Evolutionary conservation across 768 basidiomycete genomes (phyloP).

Genomic region (Cyathus striatus): DNA sequence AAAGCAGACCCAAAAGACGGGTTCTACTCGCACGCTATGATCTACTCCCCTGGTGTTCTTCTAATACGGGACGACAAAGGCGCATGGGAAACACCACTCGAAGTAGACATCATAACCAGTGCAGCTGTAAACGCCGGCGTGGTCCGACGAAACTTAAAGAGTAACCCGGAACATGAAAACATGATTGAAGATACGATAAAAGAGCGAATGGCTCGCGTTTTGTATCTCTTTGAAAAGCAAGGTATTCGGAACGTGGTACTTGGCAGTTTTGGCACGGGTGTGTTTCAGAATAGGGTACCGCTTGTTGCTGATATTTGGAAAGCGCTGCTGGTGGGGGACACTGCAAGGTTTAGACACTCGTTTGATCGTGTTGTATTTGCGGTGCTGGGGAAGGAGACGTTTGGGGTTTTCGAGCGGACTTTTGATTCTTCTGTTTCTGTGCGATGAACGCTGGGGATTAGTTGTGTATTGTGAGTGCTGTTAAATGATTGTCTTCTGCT

Average conservation of each 20-base stretch:
- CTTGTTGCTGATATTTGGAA: constrained; percentile 61
- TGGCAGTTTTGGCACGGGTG: constrained; percentile 77
- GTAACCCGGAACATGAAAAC: constrained; percentile 11
- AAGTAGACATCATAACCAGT: constrained; percentile 58
- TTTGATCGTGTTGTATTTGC: constrained; percentile 68
- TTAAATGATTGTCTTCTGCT: too few species aligned
- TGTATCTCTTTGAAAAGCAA: constrained; percentile 56
- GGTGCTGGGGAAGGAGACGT: constrained; percentile 26
- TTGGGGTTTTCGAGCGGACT: constrained; percentile 14
- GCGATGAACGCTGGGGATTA: too few species aligned
- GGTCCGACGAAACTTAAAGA: constrained; percentile 17
- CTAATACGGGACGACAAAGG: constrained; percentile 59
- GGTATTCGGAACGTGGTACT: constrained; percentile 55
- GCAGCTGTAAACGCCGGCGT: constrained; percentile 64
- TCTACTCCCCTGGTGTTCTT: constrained; percentile 58
- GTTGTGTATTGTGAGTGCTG: too few species aligned
- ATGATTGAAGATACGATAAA: constrained; percentile 41
- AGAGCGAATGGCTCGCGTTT: constrained; percentile 65
- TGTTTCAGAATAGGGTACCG: constrained; percentile 56
- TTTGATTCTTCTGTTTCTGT: too few species aligned
- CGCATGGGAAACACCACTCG: constrained; percentile 46
- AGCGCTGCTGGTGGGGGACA: constrained; percentile 42
- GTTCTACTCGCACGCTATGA: constrained; percentile 68
- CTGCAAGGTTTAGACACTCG: constrained; percentile 46
- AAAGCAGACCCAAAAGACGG: constrained; percentile 40